phyloP scores from a whole-genome alignment of 2,329 filamentous ascomycete species.

The Pyrenochaeta sp. region DNA sequence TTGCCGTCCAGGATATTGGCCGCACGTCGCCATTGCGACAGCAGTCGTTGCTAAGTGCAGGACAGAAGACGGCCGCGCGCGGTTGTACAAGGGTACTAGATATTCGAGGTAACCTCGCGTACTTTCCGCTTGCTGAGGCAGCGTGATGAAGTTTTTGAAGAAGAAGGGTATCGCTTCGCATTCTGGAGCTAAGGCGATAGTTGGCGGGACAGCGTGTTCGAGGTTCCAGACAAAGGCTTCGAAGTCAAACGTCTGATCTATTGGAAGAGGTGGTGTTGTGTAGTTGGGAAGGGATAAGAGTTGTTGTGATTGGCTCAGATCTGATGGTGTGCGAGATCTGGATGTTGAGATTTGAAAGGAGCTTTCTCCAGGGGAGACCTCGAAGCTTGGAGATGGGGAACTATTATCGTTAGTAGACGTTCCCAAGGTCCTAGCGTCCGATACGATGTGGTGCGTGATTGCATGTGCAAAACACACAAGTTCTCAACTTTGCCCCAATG shows the following conservation, averaged over 20 bases:
- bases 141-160: conserved; percentile 52
- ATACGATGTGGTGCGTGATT: background rate
- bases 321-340: conserved; percentile 21
- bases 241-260: conserved; percentile 29
- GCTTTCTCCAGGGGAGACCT: conserved; percentile 20
- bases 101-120: conserved; percentile 51
- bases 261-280: conserved; percentile 18
- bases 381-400: conserved; percentile 30
- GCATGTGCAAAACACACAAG: background rate
- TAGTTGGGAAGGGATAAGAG: conserved; percentile 30
- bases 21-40: conserved; percentile 49
- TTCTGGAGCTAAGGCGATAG: conserved; percentile 43
- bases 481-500: background rate
- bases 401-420: conserved; percentile 25
- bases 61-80: conserved; percentile 44
- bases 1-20: conserved; percentile 49
- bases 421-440: background rate
- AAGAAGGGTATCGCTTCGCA: conserved; percentile 52
- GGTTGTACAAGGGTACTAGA: conserved; percentile 49
- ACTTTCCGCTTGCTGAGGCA: conserved; percentile 49
- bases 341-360: conserved; percentile 17
- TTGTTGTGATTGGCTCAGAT: conserved; percentile 23
- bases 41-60: conserved; percentile 52
- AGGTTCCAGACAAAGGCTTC: conserved; percentile 44
- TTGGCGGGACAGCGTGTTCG: conserved; percentile 34